phyloP scores from a whole-genome alignment of 352 stramenopile species.

The Saprolegnia parasitica region DNA sequence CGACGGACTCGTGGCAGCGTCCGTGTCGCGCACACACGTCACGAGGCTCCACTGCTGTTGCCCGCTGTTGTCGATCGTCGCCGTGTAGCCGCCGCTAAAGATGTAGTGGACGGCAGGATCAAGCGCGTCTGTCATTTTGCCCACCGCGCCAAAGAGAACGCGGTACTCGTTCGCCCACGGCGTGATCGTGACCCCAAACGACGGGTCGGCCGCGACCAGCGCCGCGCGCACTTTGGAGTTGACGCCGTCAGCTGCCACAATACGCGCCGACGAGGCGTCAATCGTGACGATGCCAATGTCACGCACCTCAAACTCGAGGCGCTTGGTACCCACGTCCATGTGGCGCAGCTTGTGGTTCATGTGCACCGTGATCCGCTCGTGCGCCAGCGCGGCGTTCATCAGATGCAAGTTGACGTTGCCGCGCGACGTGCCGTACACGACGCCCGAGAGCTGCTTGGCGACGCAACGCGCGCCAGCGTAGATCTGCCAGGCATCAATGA shows the following conservation, averaged over 20 bases:
- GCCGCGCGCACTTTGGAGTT: conserved; percentile 16
- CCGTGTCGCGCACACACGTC: conserved; percentile 9
- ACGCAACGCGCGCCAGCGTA: conserved; percentile 15
- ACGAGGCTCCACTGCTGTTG: conserved; percentile 17
- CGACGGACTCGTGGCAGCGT: not conserved
- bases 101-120: conserved; percentile 21
- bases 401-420: conserved; percentile 23
- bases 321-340: conserved; percentile 11
- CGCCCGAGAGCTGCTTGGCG: conserved; percentile 14
- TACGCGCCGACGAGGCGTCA: not conserved
- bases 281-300: not conserved
- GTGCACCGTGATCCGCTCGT: not conserved
- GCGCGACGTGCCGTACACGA: conserved; percentile 26
- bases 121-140: not conserved
- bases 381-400: not conserved
- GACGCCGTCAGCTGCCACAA: conserved; percentile 22
- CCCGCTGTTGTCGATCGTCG: conserved; percentile 22
- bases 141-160: conserved; percentile 11
- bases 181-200: not conserved
- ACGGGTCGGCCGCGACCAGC: not conserved
- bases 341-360: conserved; percentile 14
- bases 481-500: conserved; percentile 26
- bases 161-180: conserved; percentile 27
- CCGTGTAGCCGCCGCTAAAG: conserved; percentile 22
- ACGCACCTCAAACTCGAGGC: conserved; percentile 18